Evolutionary conservation across 1,139 yeast species (phyloP).

Genomic region (Yamadazyma mexicana): DNA sequence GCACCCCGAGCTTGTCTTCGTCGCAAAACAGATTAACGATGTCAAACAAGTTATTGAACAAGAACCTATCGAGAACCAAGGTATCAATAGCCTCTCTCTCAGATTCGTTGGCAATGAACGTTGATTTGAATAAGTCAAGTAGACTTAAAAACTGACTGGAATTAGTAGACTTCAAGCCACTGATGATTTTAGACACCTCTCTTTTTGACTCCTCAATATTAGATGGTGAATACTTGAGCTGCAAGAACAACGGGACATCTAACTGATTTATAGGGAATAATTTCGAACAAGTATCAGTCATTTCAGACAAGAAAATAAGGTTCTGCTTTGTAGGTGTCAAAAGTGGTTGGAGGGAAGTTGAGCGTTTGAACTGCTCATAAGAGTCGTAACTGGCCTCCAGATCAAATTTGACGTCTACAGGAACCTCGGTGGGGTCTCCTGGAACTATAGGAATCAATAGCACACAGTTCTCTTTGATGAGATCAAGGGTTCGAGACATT

Average conservation of each 20-base stretch:
- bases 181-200: slow-evolving; percentile 31
- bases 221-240: slow-evolving; percentile 24
- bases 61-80: slow-evolving; percentile 38
- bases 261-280: slow-evolving; percentile 44
- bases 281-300: slow-evolving; percentile 39
- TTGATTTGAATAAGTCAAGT: slow-evolving; percentile 24
- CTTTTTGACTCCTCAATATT: slow-evolving; percentile 21
- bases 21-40: slow-evolving; percentile 23
- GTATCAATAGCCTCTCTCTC: slow-evolving; percentile 26
- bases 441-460: slow-evolving; percentile 15
- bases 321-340: slow-evolving; percentile 23
- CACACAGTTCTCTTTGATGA: slow-evolving; percentile 25
- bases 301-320: slow-evolving; percentile 22
- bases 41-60: slow-evolving; percentile 37
- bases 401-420: slow-evolving; percentile 7
- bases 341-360: slow-evolving; percentile 13
- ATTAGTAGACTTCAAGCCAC: slow-evolving; percentile 33
- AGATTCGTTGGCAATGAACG: slow-evolving; percentile 24
- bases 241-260: slow-evolving; percentile 35
- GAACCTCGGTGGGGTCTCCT: neutral
- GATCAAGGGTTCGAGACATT: slow-evolving; percentile 29
- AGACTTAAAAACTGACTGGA: slow-evolving; percentile 27
- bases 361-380: slow-evolving; percentile 10
- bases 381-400: slow-evolving; percentile 5
- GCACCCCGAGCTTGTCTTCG: slow-evolving; percentile 17